These are phyloP conservation scores for Fusarium sp. DNA, from an alignment of 2,329 filamentous ascomycete genomes.

Conservation along the genomic window DNA sequence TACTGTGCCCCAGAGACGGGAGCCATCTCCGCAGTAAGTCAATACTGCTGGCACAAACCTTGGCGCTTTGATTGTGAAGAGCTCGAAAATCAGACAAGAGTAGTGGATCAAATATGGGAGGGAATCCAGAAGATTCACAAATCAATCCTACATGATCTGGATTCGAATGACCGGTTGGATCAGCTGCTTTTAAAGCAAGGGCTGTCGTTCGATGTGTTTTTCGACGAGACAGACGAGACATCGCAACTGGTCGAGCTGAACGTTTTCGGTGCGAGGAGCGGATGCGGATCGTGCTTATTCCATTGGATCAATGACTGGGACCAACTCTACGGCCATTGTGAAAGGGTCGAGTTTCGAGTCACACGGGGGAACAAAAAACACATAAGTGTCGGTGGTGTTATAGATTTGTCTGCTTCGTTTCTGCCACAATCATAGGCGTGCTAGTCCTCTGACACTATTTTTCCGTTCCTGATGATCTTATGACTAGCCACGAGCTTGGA, in stretches of 20 bases:
- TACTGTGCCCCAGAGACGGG: conserved; percentile 54
- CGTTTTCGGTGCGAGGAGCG: conserved; percentile 57
- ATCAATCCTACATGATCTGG: conserved; percentile 9
- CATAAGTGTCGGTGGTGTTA: neutral
- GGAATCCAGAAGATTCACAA: conserved; percentile 14
- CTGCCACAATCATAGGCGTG: neutral
- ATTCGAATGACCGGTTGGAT: conserved; percentile 38
- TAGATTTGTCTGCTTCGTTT: neutral
- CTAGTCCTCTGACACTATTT: neutral
- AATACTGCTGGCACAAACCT: conserved; percentile 55
- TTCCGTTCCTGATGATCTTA: conserved; percentile 17
- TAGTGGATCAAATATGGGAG: conserved; percentile 29
- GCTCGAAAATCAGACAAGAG: conserved; percentile 12
- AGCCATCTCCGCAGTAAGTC: conserved; percentile 53
- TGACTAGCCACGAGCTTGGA: conserved; percentile 12
- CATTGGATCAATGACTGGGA: conserved; percentile 52
- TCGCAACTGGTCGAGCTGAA: conserved; percentile 58
- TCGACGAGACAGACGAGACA: conserved; percentile 44
- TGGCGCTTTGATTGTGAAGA: conserved; percentile 45
- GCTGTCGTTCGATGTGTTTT: conserved; percentile 58
- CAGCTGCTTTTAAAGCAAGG: conserved; percentile 52
- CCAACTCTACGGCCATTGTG: conserved; percentile 10
- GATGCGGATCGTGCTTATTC: conserved; percentile 60
- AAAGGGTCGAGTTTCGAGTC: conserved; percentile 19
- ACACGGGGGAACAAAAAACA: neutral